Conservation (phyloP, 495 filamentous ascomycete species). For the Hypoxylon lienhwacheense region DNA sequence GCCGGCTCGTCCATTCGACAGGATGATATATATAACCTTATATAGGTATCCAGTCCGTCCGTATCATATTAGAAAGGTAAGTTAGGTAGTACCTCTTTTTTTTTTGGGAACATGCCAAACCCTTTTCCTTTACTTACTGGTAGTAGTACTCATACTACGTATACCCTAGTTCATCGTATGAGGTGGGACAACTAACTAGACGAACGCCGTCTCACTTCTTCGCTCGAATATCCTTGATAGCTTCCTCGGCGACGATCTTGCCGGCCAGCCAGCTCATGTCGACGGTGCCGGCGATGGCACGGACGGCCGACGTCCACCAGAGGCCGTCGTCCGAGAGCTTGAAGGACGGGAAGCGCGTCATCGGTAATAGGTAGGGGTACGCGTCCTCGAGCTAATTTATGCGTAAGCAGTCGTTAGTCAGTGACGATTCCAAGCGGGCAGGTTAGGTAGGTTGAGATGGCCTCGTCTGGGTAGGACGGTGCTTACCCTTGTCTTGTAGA, state of each 20-base stretch:
- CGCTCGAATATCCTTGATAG: constrained; percentile 22
- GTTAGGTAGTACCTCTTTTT: no score
- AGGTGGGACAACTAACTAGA: no score
- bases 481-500: constrained; percentile 26
- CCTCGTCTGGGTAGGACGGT: not conserved
- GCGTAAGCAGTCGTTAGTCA: not conserved
- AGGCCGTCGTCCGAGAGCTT: constrained; percentile 26
- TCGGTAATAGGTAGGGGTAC: constrained; percentile 23
- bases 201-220: no score
- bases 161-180: no score
- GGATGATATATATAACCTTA: no score
- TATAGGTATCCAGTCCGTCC: no score
- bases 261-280: constrained; percentile 37
- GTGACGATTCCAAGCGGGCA: no score
- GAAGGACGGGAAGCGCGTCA: constrained; percentile 23
- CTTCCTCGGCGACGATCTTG: constrained; percentile 31
- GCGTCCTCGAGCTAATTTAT: constrained; percentile 29
- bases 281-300: constrained; percentile 23
- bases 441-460: not conserved
- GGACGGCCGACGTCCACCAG: constrained; percentile 37
- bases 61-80: no score
- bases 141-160: no score
- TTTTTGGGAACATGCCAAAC: no score
- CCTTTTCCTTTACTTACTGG: no score
- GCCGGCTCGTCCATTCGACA: no score